These are phyloP conservation scores for Paraphoma sp. DNA, from an alignment of 2,329 filamentous ascomycete genomes.

Conservation along the genomic window DNA sequence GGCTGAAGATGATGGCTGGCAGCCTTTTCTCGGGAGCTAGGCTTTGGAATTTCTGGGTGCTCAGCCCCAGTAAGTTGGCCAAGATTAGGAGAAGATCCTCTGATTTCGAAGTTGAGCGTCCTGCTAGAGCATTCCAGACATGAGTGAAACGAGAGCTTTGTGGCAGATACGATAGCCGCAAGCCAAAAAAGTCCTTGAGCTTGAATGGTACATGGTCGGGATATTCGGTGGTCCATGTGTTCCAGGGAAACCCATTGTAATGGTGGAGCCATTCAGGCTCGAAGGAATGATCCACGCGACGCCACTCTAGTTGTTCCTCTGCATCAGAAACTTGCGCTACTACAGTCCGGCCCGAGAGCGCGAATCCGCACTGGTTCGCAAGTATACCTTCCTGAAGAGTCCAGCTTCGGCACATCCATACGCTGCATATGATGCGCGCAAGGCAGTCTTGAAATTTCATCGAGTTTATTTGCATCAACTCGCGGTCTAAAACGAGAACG, in stretches of 20 bases:
- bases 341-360: slow-evolving; percentile 1
- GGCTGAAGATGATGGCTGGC: background rate
- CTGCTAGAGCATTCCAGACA: background rate
- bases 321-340: background rate
- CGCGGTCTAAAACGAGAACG: slow-evolving; percentile 17
- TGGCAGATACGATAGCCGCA: background rate
- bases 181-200: background rate
- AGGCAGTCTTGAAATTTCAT: background rate
- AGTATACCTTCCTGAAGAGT: slow-evolving; percentile 22
- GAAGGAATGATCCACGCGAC: too few species aligned
- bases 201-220: background rate
- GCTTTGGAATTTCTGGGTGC: background rate
- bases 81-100: background rate
- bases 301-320: too few species aligned
- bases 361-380: slow-evolving; percentile 11
- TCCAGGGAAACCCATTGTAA: too few species aligned
- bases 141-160: background rate
- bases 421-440: slow-evolving; percentile 7
- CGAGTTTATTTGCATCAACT: slow-evolving; percentile 3
- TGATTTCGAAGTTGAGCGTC: background rate
- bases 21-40: background rate
- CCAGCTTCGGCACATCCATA: slow-evolving; percentile 20
- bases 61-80: background rate
- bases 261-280: too few species aligned
- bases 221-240: background rate